Evolutionary conservation across 2,329 filamentous ascomycete species (phyloP).

Genomic region (Epicoccum sorghinum): DNA sequence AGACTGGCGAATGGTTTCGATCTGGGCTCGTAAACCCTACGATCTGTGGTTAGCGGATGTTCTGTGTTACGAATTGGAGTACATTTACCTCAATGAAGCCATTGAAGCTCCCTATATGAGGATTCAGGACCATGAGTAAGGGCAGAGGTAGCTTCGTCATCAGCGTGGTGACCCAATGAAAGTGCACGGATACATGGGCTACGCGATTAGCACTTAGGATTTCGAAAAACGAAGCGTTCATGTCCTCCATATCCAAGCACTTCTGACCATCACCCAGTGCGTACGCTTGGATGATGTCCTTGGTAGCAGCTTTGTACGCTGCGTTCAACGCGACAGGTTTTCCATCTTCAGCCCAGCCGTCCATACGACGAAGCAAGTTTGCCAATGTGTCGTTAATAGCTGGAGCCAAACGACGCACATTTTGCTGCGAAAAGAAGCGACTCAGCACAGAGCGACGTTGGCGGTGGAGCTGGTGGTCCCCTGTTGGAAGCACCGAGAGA

Average conservation of each 20-base stretch:
- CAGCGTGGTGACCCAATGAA: not conserved
- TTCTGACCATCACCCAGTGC: constrained; percentile 14
- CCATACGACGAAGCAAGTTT: constrained; percentile 1
- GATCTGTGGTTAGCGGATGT: not conserved
- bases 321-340: not conserved
- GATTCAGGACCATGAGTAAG: not conserved
- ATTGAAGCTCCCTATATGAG: not conserved
- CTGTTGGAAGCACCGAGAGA: constrained; percentile 7
- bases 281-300: constrained; percentile 5
- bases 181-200: not conserved
- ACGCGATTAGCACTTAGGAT: not conserved
- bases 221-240: not conserved
- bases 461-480: constrained; percentile 5
- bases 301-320: constrained; percentile 9
- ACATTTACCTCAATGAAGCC: not conserved
- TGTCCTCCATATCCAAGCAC: constrained; percentile 8
- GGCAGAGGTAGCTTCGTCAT: not conserved
- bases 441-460: constrained; percentile 7
- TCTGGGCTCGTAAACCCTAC: not conserved
- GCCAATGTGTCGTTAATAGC: constrained; percentile 7
- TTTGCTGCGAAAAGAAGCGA: constrained; percentile 11
- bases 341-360: constrained; percentile 1
- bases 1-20: not conserved
- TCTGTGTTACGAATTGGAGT: not conserved
- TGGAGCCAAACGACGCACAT: constrained; percentile 5